A percentile compares a stretch with the other conserved stretches of the same genome.
phyloP scores from a whole-genome alignment of 2,329 filamentous ascomycete species.

The Dactylellina cionopaga region DNA sequence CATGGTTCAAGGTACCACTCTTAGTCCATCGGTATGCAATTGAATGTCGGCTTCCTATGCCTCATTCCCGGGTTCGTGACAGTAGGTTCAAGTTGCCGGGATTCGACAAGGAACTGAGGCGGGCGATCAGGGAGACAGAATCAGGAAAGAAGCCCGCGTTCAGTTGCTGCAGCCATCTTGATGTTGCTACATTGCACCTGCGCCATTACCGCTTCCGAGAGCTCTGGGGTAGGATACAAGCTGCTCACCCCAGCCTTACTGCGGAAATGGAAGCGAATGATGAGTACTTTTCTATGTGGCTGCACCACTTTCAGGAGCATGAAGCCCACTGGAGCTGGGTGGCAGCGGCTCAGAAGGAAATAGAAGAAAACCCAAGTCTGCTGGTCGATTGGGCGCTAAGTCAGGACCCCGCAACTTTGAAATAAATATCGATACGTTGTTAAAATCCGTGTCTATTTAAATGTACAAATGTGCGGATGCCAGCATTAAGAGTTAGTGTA shows the following conservation, averaged over 20 bases:
- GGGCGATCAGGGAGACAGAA: neutral
- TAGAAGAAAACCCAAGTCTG: conserved; percentile 10
- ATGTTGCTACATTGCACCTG: neutral
- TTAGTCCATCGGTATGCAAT: neutral
- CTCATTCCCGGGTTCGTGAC: neutral
- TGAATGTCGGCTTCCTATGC: neutral
- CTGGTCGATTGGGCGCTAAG: conserved; percentile 15
- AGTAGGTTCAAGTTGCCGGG: neutral
- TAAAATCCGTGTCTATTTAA: no score
- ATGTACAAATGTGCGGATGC: no score
- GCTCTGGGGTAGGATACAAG: conserved; percentile 3
- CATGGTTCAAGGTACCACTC: neutral
- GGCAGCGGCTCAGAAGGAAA: neutral
- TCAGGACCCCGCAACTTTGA: neutral
- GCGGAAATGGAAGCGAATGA: neutral
- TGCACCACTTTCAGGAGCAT: neutral
- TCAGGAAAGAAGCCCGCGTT: neutral
- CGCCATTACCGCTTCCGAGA: conserved; percentile 1
- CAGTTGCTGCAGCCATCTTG: neutral
- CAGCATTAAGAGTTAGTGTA: no score
- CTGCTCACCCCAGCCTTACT: neutral
- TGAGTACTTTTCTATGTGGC: neutral
- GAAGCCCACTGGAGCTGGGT: conserved; percentile 11
- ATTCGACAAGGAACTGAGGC: neutral
- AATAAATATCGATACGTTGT: no score